phyloP scores from a whole-genome alignment of 257 asterid genomes.

The Oldenlandia corymbosa region DNA sequence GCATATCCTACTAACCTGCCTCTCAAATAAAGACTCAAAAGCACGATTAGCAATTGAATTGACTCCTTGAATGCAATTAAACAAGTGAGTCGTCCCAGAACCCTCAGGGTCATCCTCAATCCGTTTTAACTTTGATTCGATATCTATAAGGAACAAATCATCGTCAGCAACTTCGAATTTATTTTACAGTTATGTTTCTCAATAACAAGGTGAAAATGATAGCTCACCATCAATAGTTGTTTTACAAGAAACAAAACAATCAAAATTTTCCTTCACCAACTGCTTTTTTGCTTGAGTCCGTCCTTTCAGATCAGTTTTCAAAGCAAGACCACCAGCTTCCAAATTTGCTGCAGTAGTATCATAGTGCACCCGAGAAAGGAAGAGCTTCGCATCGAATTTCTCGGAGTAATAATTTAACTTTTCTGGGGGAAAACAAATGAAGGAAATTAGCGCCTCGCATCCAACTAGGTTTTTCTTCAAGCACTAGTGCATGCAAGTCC shows the following conservation, averaged over 20 bases:
- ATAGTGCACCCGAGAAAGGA: conserved; percentile 81
- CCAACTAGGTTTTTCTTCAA: neutral
- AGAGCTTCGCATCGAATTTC: conserved; percentile 77
- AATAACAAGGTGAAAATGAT: conserved; percentile 4
- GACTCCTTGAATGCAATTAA: conserved; percentile 78
- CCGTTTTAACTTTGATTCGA: conserved; percentile 89
- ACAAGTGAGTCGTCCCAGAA: conserved; percentile 79
- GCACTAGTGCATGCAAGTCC: neutral
- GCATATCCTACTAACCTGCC: conserved; percentile 68
- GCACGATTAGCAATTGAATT: conserved; percentile 81
- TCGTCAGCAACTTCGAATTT: conserved; percentile 6
- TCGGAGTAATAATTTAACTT: conserved; percentile 81
- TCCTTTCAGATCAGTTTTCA: conserved; percentile 81
- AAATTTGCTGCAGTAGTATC: conserved; percentile 86
- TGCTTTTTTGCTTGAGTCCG: conserved; percentile 96
- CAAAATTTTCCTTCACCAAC: conserved; percentile 97
- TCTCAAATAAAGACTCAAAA: conserved; percentile 90
- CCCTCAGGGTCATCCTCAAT: conserved; percentile 99
- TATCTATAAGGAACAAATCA: conserved; percentile 49
- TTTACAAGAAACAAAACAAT: conserved; percentile 98
- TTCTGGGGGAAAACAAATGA: conserved; percentile 52
- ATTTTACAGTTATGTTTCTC: conserved; percentile 3
- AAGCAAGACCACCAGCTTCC: conserved; percentile 79
- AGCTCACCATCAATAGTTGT: conserved; percentile 95
- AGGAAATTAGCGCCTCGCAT: no score